Base-by-base conservation (phyloP, 225 moss, liverwort and hornwort species). In the Anthoceros angustus region DNA sequence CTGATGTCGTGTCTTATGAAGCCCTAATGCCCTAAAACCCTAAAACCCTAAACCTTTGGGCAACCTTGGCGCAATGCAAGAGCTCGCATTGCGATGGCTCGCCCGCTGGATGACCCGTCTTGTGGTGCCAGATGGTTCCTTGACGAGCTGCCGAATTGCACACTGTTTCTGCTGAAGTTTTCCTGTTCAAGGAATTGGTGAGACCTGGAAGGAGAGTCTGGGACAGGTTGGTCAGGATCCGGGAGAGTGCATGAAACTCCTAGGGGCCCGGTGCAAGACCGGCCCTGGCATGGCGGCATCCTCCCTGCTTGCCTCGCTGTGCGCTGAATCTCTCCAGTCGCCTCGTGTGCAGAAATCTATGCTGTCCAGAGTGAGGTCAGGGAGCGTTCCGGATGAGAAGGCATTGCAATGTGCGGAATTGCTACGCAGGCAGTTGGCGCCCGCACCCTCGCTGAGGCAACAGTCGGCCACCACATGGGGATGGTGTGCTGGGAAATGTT, bases 271-370 rank as follows among this genome's bases (percentile, higher is more conserved):
- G 55, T 55, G 55, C 55, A 4, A 55, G 55, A 55, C 3, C 55
- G 55, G 55, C 55, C 55, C 55, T 55, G 55, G 55, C 55, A 55
- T 55, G 55, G 55, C 55, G 4, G 55, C 55, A 55, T 55, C 55
- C 8, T 15, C 55, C 55, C 23, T 55, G n/a, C 23, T 55, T 15
- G 55, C 55, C n/a, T 55, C 55, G 55, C 55, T 55, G 1, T 55
- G 55, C 23, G 6, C 55, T 55, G 55, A 55, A 20, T 55, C 55
- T 9, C 55, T 55, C 5, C 55, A 18, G 55, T 55, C 55, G 55
- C 55, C 55, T 9, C 23, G 18, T 5, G 55, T 15, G 55, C 55
- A 20, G n/a, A 55, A 55, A 20, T 55, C 55, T 18, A 55, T 12
- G 55, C 55, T 55, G 55, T 7, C 16, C 8, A 55, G 55, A 23